These are phyloP conservation scores for Tuber brumale DNA, from an alignment of 495 filamentous ascomycete genomes.

Conservation along the genomic window DNA sequence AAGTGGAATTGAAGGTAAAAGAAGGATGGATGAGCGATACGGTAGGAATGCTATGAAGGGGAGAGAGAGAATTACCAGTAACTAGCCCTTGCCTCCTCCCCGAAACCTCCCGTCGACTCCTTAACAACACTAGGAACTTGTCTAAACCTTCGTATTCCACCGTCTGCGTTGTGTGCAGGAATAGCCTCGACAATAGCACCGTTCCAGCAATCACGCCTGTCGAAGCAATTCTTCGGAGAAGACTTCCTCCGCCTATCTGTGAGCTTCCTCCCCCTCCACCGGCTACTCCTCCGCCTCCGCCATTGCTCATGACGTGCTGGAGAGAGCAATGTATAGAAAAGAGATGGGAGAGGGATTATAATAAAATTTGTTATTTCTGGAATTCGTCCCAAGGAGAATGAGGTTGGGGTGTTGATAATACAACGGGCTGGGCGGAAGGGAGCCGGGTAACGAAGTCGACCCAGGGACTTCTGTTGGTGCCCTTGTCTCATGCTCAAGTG, in stretches of 20 bases:
- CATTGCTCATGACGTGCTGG: neutral
- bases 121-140: conserved; percentile 54
- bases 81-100: conserved; percentile 58
- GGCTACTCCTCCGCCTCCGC: neutral
- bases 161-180: conserved; percentile 31
- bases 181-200: conserved; percentile 23
- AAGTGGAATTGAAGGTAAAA: neutral
- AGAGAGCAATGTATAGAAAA: neutral
- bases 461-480: neutral
- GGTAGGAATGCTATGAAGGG: conserved; percentile 9
- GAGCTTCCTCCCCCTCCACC: neutral
- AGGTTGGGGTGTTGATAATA: neutral
- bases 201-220: conserved; percentile 23
- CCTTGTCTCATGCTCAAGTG: neutral
- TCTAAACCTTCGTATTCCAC: conserved; percentile 56
- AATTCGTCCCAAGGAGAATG: neutral
- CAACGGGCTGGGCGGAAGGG: neutral
- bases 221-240: conserved; percentile 27
- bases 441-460: neutral
- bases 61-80: conserved; percentile 56
- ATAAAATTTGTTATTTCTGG: neutral
- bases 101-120: conserved; percentile 44
- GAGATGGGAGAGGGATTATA: neutral
- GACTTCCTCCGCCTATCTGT: neutral
- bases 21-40: neutral